phyloP scores from a whole-genome alignment of 805 yeast species.

The Ogataea ganodermae region DNA sequence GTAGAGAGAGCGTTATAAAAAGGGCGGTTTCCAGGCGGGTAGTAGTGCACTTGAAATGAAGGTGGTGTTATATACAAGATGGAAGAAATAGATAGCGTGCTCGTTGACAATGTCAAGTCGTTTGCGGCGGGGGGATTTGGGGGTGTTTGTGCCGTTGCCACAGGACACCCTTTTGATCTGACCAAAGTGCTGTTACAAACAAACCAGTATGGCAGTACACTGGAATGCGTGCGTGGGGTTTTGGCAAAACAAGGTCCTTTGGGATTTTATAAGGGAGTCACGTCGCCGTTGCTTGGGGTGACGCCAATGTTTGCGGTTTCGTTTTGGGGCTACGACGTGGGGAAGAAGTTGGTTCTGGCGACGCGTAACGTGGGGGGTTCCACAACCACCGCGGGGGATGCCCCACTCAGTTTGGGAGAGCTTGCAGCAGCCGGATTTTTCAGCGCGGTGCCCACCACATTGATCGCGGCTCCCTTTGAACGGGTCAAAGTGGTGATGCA shows the following conservation, averaged over 20 bases:
- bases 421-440: constrained; percentile 91
- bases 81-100: constrained; percentile 37
- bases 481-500: constrained; percentile 94
- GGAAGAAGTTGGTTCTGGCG: constrained; percentile 69
- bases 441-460: constrained; percentile 92
- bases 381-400: constrained; percentile 34
- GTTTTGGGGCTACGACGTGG: constrained; percentile 97
- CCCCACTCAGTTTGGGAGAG: constrained; percentile 59
- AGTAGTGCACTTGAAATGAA: too few relatives aligned
- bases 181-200: constrained; percentile 92
- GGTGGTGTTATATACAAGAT: too few relatives aligned
- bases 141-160: constrained; percentile 91
- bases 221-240: constrained; percentile 69
- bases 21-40: too few relatives aligned
- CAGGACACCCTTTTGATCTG: constrained; percentile 96
- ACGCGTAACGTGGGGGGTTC: constrained; percentile 35
- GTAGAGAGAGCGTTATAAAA: neutral
- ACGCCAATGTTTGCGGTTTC: constrained; percentile 98
- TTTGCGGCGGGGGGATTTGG: constrained; percentile 95
- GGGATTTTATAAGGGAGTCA: constrained; percentile 91
- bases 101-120: constrained; percentile 81
- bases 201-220: constrained; percentile 61
- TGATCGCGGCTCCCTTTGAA: constrained; percentile 97
- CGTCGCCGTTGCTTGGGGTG: constrained; percentile 93
- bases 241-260: constrained; percentile 69